Conservation (phyloP, 768 basidiomycete genomes). For the Mycena venus region DNA sequence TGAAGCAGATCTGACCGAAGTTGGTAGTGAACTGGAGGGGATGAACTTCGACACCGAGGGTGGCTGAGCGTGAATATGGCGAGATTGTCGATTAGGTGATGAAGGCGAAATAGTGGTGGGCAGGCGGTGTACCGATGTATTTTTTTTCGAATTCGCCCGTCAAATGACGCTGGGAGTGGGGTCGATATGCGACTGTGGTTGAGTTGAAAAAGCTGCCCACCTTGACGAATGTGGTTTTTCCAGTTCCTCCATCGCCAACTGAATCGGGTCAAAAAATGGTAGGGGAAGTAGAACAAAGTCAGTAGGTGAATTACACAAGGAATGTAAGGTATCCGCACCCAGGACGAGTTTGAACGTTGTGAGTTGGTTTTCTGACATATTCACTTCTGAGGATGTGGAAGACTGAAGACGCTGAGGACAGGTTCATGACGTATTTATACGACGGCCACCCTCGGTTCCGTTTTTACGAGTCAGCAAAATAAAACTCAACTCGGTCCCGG, state of each 20-base stretch:
- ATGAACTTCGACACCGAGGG: constrained; percentile 99
- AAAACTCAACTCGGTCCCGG: too few species aligned
- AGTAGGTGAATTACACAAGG: constrained; percentile 45
- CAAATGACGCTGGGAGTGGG: constrained; percentile 81
- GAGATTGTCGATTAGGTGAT: constrained; percentile 30
- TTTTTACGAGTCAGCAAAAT: too few species aligned
- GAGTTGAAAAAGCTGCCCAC: constrained; percentile 59
- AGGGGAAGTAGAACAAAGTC: constrained; percentile 48
- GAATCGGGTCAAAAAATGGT: constrained; percentile 35
- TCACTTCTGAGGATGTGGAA: too few species aligned
- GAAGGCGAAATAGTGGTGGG: constrained; percentile 27
- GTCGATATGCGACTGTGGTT: constrained; percentile 74
- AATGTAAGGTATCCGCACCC: constrained; percentile 67
- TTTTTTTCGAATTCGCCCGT: constrained; percentile 99
- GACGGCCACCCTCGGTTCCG: too few species aligned
- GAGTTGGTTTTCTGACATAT: too few species aligned
- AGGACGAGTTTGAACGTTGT: constrained; percentile 99
- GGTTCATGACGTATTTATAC: too few species aligned
- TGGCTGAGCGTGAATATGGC: constrained; percentile 84
- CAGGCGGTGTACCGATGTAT: constrained; percentile 87
- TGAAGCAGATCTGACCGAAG: constrained; percentile 99
- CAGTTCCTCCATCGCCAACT: constrained; percentile 98
- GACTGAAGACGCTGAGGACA: too few species aligned
- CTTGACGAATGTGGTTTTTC: constrained; percentile 99
- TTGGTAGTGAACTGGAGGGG: constrained; percentile 97